Percentiles rank a stretch among this genome's conserved stretches.
Evolutionary conservation across 306 rosid genomes (phyloP).

Genomic region (Casuarina cunninghamiana): DNA sequence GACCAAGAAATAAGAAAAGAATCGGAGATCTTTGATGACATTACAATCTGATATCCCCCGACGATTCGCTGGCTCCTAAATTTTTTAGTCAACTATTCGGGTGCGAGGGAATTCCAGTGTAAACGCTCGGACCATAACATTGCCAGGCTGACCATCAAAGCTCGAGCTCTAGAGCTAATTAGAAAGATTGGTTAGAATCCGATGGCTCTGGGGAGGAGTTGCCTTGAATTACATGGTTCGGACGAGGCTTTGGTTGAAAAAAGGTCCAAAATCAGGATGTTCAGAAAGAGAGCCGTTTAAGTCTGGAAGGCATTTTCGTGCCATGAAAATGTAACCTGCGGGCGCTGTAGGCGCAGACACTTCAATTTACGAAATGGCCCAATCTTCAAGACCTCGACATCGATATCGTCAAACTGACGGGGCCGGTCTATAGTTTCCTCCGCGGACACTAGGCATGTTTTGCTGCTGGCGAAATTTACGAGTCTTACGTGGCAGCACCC

Average conservation of each 20-base stretch:
- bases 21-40: constrained; percentile 11
- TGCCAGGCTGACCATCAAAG: too few relatives aligned
- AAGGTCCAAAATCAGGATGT: too few relatives aligned
- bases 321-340: background rate
- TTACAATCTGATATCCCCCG: constrained; percentile 23
- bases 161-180: too few relatives aligned
- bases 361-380: background rate
- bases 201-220: too few relatives aligned
- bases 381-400: background rate
- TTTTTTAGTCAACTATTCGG: constrained; percentile 23
- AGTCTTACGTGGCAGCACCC: background rate
- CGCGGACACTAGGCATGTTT: background rate
- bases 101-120: background rate
- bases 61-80: constrained; percentile 41
- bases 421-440: background rate
- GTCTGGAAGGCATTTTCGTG: background rate
- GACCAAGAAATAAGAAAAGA: constrained; percentile 1
- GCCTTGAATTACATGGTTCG: too few relatives aligned
- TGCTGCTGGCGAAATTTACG: background rate
- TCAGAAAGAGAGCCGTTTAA: background rate
- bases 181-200: too few relatives aligned
- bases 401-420: background rate
- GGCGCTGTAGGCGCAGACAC: background rate
- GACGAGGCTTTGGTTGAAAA: too few relatives aligned
- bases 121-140: background rate